A percentile compares a stretch with the other conserved stretches of the same genome.
Conservation (phyloP, 306 rosid species). For the Cotoneaster glaucophyllus region DNA sequence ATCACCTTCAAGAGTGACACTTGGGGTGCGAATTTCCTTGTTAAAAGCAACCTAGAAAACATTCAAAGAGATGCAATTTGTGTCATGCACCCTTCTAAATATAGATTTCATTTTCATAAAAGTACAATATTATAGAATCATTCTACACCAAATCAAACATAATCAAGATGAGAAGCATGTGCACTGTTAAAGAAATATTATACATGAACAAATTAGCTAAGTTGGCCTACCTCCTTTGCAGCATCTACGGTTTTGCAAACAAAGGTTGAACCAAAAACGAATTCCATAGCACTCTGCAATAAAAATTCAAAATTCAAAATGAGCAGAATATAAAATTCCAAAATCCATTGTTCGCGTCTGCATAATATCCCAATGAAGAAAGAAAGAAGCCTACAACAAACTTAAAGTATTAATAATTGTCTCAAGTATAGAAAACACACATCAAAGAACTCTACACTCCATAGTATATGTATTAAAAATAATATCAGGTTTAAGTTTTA, state of each 20-base stretch:
- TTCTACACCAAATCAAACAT: background rate
- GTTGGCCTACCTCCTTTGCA: constrained; percentile 77
- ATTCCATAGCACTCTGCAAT: constrained; percentile 86
- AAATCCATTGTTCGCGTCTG: background rate
- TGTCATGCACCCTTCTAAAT: constrained; percentile 13
- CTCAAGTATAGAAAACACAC: background rate
- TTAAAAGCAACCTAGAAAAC: constrained; percentile 74
- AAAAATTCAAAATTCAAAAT: background rate
- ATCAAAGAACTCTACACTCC: background rate
- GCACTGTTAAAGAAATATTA: constrained; percentile 7
- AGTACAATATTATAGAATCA: background rate
- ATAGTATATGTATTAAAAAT: background rate
- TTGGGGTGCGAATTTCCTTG: constrained; percentile 57
- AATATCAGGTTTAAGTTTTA: background rate
- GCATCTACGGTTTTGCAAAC: constrained; percentile 78
- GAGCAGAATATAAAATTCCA: background rate
- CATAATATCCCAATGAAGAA: background rate
- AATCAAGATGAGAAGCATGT: background rate
- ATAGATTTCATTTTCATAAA: background rate
- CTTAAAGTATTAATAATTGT: background rate
- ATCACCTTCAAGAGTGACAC: constrained; percentile 99
- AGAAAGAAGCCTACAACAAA: background rate
- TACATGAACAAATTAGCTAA: constrained; percentile 6
- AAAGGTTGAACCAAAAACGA: constrained; percentile 86
- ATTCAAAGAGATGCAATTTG: constrained; percentile 18